Evolutionary conservation across 1,139 yeast genomes (phyloP), one percentile per base, ranked within the genome.

Genomic region (Debaryomycetaceae sp.): DNA sequence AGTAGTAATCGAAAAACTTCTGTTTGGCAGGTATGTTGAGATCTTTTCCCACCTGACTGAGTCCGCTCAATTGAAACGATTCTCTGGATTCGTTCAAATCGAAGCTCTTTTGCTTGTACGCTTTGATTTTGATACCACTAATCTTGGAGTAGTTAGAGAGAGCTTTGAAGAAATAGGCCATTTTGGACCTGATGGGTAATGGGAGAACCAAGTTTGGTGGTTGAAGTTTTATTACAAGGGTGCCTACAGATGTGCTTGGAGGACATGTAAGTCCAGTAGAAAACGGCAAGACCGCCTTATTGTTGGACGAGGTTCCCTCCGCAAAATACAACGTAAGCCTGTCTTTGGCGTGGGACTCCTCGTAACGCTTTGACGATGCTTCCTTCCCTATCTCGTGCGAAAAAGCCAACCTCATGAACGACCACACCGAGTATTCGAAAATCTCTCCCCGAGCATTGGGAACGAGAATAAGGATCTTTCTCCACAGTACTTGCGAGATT

Each of bases 251-350:
- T 8, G 35, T 23, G 7, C 23, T 6, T 50, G 49, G 42, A 11
- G 37, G 22, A 13, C 23, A 22, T 11, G 13, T 39, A 34, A 34
- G n/a, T 8, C 55, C 48, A 11, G 44, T 41, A 6, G 56, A 53
- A 49, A 80, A 78, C 13, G 84, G 83, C 45, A 82, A 65, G 0
- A 82, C 58, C 0, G 83, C 73, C 51, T 78, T 79, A 45, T 85
- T 85, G 56, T 84, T 85, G 1, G 88, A 78, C 0, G 88, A 71
- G 0, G 90, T 83, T 0, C 90, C 90, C 57, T 86, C 95, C 20
- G 80, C 67, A 42, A 84, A 75, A 39, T 83, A 56, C 47, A 71
- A 78, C 3, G 76, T 69, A n/a, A 71, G 62, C 40, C 70, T 69
- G 11, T 60, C 58, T 29, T 60, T 58, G 14, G 67, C 56, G 17